Evolutionary conservation across 2,329 filamentous ascomycete species (phyloP).

Genomic region (Trichoderma aggressivum): DNA sequence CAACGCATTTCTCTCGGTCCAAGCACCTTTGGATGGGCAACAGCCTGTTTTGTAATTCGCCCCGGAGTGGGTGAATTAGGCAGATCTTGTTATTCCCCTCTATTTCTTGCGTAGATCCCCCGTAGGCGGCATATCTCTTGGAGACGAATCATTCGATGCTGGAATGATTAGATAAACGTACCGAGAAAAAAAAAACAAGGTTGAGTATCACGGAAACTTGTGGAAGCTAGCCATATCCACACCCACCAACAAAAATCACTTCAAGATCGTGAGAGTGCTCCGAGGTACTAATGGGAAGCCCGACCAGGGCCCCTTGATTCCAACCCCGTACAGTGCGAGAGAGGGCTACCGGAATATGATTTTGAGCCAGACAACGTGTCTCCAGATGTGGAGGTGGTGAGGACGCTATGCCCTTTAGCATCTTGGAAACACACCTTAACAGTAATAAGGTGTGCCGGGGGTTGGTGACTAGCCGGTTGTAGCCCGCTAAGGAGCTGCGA

Average conservation of each 20-base stretch:
- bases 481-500: neutral
- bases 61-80: neutral
- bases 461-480: constrained; percentile 1
- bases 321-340: constrained; percentile 4
- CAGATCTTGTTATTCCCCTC: neutral
- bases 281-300: neutral
- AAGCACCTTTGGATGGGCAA: neutral
- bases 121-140: neutral
- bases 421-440: constrained; percentile 17
- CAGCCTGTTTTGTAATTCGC: neutral
- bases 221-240: neutral
- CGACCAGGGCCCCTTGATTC: neutral
- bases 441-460: constrained; percentile 21
- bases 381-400: neutral
- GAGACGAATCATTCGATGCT: neutral
- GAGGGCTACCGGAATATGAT: neutral
- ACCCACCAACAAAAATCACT: neutral
- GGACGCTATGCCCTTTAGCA: constrained; percentile 5
- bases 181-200: neutral
- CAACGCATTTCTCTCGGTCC: neutral
- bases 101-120: neutral
- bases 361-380: constrained; percentile 10
- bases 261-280: neutral
- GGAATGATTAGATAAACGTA: neutral
- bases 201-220: neutral